Evolutionary conservation across 805 yeast genomes (phyloP), one percentile per base, ranked within the genome.

Genomic region (Starmerella ratchasimensis): DNA sequence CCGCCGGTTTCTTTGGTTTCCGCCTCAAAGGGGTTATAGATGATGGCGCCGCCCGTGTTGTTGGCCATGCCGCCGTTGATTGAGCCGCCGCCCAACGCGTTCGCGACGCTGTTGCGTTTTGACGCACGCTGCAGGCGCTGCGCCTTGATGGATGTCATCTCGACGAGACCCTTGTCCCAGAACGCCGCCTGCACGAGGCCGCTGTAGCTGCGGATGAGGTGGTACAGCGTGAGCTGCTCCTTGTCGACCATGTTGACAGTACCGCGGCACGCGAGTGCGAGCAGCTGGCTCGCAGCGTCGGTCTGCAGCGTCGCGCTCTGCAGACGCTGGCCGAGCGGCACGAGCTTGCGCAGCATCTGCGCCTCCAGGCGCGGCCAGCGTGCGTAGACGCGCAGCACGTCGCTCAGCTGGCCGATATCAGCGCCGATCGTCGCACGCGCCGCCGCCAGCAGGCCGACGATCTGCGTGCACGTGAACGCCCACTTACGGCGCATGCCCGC

Each of bases 141-240:
- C 7, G 49, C 46, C 13, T 46, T 37, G 16, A 51, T 19, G 2
- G 41, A 51, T 8, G 74, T 59, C 20, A 64, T 67, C 42, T 86
- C 62, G 1, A 81, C 59, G 7, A 88, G 39, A 39, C 64, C 68
- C 1, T 76, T 74, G 55, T 88, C 95, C 81, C 93, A 81, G 50
- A 81, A 82, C 1, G 42, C 30, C n/a, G 45, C 37, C 34, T 62
- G 58, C 9, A 58, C 43, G 1, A 47, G 48, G 10, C 62, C 46
- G 11, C 46, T 46, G 13, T 29, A 45, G 34, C 44, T 36, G 5
- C 7, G 38, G 23, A 39, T 36, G 5, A 46, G 33, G n/a, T 44
- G 47, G 34, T 45, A 42, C 31, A 46, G 34, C 1, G 50, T 41
- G 38, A 46, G 15, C 26, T 46, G 50, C 23, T 46, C 46, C 21